Conservation (phyloP, 192 early-diverging fungal species). For the Geranomyces variabilis region DNA sequence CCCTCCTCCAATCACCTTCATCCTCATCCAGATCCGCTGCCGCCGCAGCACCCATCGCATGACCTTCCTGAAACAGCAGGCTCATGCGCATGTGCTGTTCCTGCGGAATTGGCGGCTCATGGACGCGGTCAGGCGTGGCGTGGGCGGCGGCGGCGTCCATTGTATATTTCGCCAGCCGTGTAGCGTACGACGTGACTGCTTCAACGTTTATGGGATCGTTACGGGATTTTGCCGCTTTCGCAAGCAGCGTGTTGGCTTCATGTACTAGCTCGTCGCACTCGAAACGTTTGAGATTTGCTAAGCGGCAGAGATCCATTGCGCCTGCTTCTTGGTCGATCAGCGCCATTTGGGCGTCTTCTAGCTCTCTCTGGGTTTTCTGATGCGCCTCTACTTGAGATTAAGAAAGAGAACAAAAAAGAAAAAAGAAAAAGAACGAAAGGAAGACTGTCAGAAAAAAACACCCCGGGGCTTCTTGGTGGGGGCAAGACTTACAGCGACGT, state of each 20-base stretch:
- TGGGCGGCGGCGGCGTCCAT: conserved; percentile 3
- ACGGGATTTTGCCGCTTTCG: neutral
- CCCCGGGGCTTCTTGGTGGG: neutral
- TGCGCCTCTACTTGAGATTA: conserved; percentile 32
- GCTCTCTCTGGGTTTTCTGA: conserved; percentile 7
- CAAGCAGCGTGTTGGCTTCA: conserved; percentile 3
- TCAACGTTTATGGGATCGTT: conserved; percentile 9
- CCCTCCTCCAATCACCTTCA: neutral
- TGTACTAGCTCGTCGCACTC: conserved; percentile 14
- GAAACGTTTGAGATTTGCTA: neutral
- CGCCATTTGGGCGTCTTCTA: conserved; percentile 17
- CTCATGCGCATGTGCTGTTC: conserved; percentile 41
- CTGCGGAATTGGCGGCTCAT: conserved; percentile 43
- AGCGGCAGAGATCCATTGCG: conserved; percentile 15
- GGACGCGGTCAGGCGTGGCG: neutral
- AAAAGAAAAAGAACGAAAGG: neutral
- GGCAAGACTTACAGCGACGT: conserved; percentile 15
- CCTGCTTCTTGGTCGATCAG: conserved; percentile 21
- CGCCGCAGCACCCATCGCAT: conserved; percentile 3
- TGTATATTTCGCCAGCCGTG: conserved; percentile 24
- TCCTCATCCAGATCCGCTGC: conserved; percentile 1
- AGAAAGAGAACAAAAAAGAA: too few relatives aligned
- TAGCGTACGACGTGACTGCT: conserved; percentile 21
- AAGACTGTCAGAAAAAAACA: neutral
- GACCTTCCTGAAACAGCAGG: conserved; percentile 32